These are phyloP conservation scores for Inga laurina DNA, from an alignment of 306 rosid genomes.

Conservation along the genomic window DNA sequence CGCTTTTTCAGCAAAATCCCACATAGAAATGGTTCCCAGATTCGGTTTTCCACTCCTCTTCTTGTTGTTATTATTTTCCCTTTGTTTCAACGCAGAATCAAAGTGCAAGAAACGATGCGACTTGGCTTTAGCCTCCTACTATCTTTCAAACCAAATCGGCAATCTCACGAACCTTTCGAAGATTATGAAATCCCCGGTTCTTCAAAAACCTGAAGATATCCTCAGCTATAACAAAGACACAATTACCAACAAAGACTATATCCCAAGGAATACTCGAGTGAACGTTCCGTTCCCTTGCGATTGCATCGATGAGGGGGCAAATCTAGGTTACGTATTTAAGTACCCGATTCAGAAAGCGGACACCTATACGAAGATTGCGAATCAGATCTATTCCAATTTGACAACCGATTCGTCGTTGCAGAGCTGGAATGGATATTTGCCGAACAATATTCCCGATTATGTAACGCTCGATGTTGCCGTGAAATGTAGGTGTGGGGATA, in stretches of 20 bases:
- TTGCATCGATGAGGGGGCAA: constrained; percentile 41
- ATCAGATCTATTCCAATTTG: constrained; percentile 40
- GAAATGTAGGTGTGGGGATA: constrained; percentile 72
- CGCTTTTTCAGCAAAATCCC: neutral
- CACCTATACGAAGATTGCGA: constrained; percentile 42
- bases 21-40: constrained; percentile 1
- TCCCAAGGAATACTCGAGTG: constrained; percentile 9
- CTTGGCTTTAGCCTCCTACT: constrained; percentile 67
- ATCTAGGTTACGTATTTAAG: constrained; percentile 52
- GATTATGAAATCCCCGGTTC: constrained; percentile 26
- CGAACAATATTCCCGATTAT: constrained; percentile 32
- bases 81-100: constrained; percentile 41
- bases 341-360: constrained; percentile 28
- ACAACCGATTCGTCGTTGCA: constrained; percentile 50
- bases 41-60: constrained; percentile 16
- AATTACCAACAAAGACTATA: constrained; percentile 27
- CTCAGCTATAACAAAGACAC: constrained; percentile 39
- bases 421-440: constrained; percentile 33
- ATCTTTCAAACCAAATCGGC: neutral
- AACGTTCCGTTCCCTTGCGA: constrained; percentile 65
- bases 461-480: constrained; percentile 46
- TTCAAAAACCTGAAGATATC: constrained; percentile 30
- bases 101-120: constrained; percentile 47
- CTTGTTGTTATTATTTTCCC: neutral
- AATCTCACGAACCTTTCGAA: constrained; percentile 30